phyloP scores from a whole-genome alignment of 2,329 filamentous ascomycete genomes.

The Aspergillus puulaauensis region DNA sequence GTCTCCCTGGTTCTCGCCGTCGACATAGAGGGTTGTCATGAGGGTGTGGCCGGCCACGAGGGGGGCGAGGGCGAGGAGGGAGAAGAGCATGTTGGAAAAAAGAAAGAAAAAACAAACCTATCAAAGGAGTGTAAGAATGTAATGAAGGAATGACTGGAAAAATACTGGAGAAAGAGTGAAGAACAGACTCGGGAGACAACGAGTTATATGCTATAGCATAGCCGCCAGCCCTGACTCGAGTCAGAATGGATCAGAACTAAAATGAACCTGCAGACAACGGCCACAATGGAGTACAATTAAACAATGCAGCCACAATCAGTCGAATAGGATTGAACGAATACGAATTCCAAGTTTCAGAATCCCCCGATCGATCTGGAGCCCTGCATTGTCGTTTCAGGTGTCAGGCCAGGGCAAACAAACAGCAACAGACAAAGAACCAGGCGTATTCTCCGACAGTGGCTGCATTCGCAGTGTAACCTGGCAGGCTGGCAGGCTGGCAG shows the following conservation, averaged over 20 bases:
- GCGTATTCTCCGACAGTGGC: background rate
- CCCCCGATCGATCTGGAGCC: background rate
- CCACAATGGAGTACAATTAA: too few relatives aligned
- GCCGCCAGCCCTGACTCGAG: too few relatives aligned
- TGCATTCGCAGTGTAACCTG: background rate
- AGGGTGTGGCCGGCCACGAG: conserved; percentile 51
- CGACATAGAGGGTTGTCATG: conserved; percentile 64
- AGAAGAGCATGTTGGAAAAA: conserved; percentile 5
- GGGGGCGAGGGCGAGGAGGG: background rate
- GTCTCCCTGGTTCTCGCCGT: conserved; percentile 65
- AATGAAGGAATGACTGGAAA: background rate
- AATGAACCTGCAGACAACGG: too few relatives aligned
- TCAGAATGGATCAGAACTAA: too few relatives aligned
- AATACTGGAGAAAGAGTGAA: background rate
- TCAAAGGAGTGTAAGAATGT: conserved; percentile 9
- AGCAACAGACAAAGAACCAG: background rate
- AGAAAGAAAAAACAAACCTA: background rate
- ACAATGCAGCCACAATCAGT: too few relatives aligned
- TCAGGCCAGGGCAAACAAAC: background rate
- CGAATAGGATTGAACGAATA: too few relatives aligned
- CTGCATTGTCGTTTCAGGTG: background rate
- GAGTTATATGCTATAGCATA: too few relatives aligned
- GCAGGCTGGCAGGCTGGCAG: background rate
- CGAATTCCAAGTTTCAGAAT: background rate
- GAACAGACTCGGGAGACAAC: background rate